Evolutionary conservation across 768 basidiomycete genomes (phyloP), one percentile per base, ranked within the genome.

Genomic region (Tulasnella calospora): DNA sequence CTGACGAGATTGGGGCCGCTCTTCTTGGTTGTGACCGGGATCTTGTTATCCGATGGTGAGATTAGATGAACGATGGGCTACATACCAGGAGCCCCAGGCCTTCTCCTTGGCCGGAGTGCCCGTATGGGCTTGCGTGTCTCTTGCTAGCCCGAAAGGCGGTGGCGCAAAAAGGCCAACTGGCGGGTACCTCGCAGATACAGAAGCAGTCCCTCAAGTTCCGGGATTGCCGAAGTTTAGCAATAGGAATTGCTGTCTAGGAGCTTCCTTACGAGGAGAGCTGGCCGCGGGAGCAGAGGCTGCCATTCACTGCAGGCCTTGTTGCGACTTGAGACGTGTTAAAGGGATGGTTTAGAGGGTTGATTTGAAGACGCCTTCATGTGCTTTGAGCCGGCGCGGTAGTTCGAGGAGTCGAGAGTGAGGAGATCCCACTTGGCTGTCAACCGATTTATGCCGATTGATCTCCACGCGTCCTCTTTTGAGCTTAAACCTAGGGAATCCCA

Each of bases 401-500:
- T 88, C 86, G 5, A 97, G 84, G 5, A 90, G 80, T 2, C 86
- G 84, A 0, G 93, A 89, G 9, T 81, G 74, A 86, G 86, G 0
- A 99, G 85, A 79, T 98, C 92, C 15, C 82, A 76, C 84, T 91
- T 92, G 70, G 95, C 85, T 77, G 85, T 85, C 0, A 81, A 79
- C 5, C 87, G 84, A 19, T 87, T 86, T 19, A 88, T 83, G 38
- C 86, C 87, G 17, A 89, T 78, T 21, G 71, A 79, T 9, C 82
- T 78, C n/a, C 88, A 85, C 30, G 86, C 84, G 7, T 81, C 82
- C 35, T 86, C 85, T 1, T 92, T 83, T 1, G 85, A 83, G 0
- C 84, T 80, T 6, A 85, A 87, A 13, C 93, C 86, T 21, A 94
- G 89, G 17, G 87, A 86, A 82, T 99, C 96, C 94, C 95, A 96